Conservation (phyloP, 176 grass and related monocot genomes). For the Cenchrus americanus region DNA sequence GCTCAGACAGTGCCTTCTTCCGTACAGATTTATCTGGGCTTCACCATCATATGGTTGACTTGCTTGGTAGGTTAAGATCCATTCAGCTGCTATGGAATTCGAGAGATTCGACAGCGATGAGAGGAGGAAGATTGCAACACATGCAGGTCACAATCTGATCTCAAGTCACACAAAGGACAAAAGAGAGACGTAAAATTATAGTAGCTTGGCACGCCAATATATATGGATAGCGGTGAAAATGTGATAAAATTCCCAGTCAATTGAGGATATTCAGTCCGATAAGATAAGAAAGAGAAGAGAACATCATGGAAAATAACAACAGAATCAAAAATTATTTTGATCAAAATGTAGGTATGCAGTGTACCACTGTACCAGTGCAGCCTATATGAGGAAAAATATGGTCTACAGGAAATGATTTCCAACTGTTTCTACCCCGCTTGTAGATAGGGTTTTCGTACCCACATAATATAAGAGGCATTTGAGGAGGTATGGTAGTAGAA, state of each 20-base stretch:
- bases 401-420: neutral
- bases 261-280: neutral
- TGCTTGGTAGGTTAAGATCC: slow-evolving; percentile 40
- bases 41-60: slow-evolving; percentile 25
- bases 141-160: neutral
- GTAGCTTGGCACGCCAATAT: too few relatives aligned
- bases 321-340: neutral
- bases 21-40: slow-evolving; percentile 5
- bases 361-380: too few relatives aligned
- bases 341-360: neutral
- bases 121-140: neutral
- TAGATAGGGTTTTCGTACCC: neutral
- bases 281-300: neutral
- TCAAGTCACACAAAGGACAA: neutral
- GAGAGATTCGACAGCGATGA: slow-evolving; percentile 37
- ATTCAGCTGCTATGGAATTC: slow-evolving; percentile 2
- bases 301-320: neutral
- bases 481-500: neutral
- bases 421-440: neutral
- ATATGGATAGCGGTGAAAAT: neutral
- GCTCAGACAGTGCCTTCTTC: neutral
- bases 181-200: neutral
- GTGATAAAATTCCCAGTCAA: neutral
- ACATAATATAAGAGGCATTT: neutral
- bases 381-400: neutral